Evolutionary conservation across 2,329 filamentous ascomycete genomes (phyloP).

Genomic region (Calonectria naviculata): DNA sequence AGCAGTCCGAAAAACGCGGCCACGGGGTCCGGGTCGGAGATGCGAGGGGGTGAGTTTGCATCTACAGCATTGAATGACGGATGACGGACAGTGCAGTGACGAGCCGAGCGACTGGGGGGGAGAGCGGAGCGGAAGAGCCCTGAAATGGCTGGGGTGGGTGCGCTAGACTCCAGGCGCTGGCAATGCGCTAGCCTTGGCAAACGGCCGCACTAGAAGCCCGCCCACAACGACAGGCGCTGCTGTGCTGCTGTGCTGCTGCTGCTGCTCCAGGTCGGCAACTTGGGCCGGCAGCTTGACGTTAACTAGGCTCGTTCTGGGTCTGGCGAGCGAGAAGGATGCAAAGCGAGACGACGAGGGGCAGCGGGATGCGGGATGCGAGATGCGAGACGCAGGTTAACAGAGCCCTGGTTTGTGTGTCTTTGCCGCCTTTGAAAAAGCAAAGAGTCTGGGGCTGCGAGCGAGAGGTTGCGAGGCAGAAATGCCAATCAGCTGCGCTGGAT

Average conservation of each 20-base stretch:
- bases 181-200: background rate
- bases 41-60: background rate
- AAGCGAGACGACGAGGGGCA: background rate
- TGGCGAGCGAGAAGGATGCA: background rate
- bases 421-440: background rate
- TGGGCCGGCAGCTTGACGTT: background rate
- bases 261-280: background rate
- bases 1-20: background rate
- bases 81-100: background rate
- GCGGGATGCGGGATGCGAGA: background rate
- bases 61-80: slow-evolving; percentile 1
- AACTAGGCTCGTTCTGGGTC: background rate
- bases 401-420: background rate
- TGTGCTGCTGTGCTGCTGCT: background rate
- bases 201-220: slow-evolving; percentile 5
- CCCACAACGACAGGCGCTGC: background rate
- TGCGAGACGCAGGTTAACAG: background rate
- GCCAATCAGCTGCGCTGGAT: background rate
- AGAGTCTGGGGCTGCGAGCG: background rate
- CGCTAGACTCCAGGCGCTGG: slow-evolving; percentile 5
- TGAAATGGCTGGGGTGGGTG: slow-evolving; percentile 4
- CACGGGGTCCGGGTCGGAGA: background rate
- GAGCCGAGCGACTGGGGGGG: background rate
- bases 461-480: background rate
- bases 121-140: slow-evolving; percentile 1